These are phyloP conservation scores for Wickerhamiella vanderwaltii DNA, from an alignment of 805 yeast species.

Conservation along the genomic window DNA sequence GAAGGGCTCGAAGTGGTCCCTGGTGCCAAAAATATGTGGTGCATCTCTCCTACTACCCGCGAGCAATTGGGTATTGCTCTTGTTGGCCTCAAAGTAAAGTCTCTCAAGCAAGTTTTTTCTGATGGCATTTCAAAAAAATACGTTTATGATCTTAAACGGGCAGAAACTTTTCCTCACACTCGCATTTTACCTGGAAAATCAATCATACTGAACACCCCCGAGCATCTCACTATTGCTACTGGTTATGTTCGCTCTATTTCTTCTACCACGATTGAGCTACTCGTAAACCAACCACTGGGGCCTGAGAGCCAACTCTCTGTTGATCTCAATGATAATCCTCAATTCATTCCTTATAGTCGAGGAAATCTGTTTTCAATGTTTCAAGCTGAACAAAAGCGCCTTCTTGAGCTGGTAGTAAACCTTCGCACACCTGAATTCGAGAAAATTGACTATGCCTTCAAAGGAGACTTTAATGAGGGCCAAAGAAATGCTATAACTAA, in stretches of 20 bases:
- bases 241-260: conserved; percentile 3
- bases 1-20: conserved; percentile 53
- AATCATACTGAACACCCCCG: conserved; percentile 6
- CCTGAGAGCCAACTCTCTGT: conserved; percentile 39
- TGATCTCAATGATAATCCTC: conserved; percentile 68
- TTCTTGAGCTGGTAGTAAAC: conserved; percentile 43
- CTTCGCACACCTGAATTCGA: conserved; percentile 35
- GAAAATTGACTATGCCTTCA: conserved; percentile 4
- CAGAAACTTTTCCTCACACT: conserved; percentile 5
- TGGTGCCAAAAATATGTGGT: conserved; percentile 57
- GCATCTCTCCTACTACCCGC: conserved; percentile 42
- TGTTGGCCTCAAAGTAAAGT: conserved; percentile 36
- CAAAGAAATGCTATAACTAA: conserved; percentile 58
- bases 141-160: conserved; percentile 4
- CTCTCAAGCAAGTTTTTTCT: not conserved
- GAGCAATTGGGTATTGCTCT: conserved; percentile 54
- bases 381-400: conserved; percentile 27
- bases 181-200: not conserved
- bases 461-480: conserved; percentile 46
- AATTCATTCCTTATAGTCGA: conserved; percentile 64
- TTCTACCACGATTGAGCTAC: conserved; percentile 37
- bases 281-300: conserved; percentile 43
- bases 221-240: conserved; percentile 3
- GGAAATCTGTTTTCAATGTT: conserved; percentile 64
- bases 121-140: conserved; percentile 2